A percentile compares a stretch with the other conserved stretches of the same genome.
These are phyloP conservation scores for Chrysoporthe puriensis DNA, from an alignment of 2,329 filamentous ascomycete genomes.

Conservation along the genomic window DNA sequence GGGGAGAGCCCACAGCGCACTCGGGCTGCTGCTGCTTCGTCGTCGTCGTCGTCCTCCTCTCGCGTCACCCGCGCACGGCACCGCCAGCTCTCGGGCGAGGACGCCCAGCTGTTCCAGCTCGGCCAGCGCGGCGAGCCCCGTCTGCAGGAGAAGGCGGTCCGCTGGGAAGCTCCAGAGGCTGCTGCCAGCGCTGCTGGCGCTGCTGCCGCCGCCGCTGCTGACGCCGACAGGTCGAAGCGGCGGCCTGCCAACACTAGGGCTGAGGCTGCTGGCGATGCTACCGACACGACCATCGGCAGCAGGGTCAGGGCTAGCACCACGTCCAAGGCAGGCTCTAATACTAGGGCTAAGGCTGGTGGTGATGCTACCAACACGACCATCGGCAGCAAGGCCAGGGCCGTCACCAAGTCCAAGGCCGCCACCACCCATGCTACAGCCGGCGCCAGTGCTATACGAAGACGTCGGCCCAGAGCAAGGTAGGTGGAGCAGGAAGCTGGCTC, in stretches of 20 bases:
- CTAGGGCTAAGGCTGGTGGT: not conserved
- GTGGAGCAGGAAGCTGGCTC: no score
- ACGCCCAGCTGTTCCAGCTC: slow-evolving; percentile 15
- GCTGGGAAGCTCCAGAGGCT: no score
- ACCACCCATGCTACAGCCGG: not conserved
- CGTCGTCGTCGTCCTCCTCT: not conserved
- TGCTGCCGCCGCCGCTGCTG: no score
- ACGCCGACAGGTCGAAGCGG: no score
- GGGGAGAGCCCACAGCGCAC: no score
- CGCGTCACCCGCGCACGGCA: slow-evolving; percentile 12
- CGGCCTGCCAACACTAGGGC: no score
- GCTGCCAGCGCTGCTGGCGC: no score
- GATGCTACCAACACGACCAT: not conserved
- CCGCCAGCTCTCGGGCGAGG: slow-evolving; percentile 9
- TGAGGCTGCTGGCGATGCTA: no score
- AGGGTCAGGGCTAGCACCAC: no score
- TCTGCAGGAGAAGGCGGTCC: slow-evolving; percentile 1
- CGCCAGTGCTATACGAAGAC: not conserved
- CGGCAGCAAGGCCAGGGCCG: not conserved
- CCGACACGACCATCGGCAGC: no score
- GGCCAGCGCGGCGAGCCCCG: slow-evolving; percentile 6
- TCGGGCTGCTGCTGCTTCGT: not conserved
- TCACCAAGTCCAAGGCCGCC: not conserved
- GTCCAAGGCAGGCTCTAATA: no score
- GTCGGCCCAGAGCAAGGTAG: not conserved